Evolutionary conservation across 148 eudicot genomes (phyloP), one percentile per base, ranked within the genome.

Genomic region (Vaccinium macrocarpon): DNA sequence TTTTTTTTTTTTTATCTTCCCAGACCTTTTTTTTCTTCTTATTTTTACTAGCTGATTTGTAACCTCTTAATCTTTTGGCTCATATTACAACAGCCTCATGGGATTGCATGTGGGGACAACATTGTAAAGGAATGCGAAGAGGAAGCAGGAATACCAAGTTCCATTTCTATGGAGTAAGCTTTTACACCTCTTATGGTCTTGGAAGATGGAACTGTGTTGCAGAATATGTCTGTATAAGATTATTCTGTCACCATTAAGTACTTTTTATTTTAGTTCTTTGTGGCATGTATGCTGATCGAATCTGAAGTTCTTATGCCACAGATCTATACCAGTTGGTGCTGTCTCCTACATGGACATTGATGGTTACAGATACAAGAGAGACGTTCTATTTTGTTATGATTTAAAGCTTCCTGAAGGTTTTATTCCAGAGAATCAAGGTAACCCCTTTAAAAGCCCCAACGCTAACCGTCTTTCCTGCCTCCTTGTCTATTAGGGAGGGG

Each of bases 341-440:
- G 91, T 96, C 81, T 93, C 99, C 35, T 96, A 96, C 92, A 83
- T 88, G 91, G 99, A 96, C 85, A 94, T 96, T 61, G 90, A 94
- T 56, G 97, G 97, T 81, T 84, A 89, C 79, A 93, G 95, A 88
- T 92, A 88, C 88, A 96, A 94, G 90, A 91, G 99, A 86, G 99
- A 96, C 82, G 97, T 96, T 86, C 91, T 93, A 80, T 94, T 94
- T 87, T 96, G 99, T 72, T 96, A 96, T 68, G 99, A 94, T 93
- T 87, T 96, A 77, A 95, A 92, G 84, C 97, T 96, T 91, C 98
- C 99, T n/a, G 93, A 92, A 84, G 90, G 77, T 87, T 96, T 96
- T 78, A 53, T 88, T 78, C 99, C 99, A 6, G 66, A 35, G 32
- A 94, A 94, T 88, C 89, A 89, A 84, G 98, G 98, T 94, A 88